Base-by-base conservation (phyloP, 2,329 filamentous ascomycete genomes). In the Calycina herbarum region DNA sequence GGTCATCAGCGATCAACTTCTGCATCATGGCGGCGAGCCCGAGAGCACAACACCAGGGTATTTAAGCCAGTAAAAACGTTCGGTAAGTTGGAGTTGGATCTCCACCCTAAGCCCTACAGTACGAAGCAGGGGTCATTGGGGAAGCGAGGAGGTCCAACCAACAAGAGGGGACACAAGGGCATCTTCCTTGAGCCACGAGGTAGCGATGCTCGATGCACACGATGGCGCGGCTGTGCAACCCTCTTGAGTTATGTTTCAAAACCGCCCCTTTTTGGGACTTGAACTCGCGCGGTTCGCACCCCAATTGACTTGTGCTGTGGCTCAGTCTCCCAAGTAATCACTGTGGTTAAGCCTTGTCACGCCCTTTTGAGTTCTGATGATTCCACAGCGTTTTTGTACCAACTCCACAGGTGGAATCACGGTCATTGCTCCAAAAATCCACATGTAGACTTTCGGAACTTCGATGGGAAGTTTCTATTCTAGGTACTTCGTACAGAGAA, bases 21-120 rank as follows among this genome's bases (percentile, higher is more conserved):
- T 57, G 57, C 51, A 64, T 40, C 59, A 51, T 51, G 56, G 63
- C 66, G 66, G 66, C 56, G 63, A 65, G 66, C 54, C 66, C 66
- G 66, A 65, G 54, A 59, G 17, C 57, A 42, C 54, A 11, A 17
- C 29, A 38, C 38, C 35, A 51, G 45, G 42, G 45, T 24, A 51
- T 24, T 51, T 51, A n/a, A 13, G n/a, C 45, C 45, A 51, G 45
- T 51, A 13, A 51, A 20, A 20, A 48, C n/a, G 61, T 20, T 65
- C 65, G 66, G 59, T 48, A 63, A 63, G 27, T 20, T 57, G 1
- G 15, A 24, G 45, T 57, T 27, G 29, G 57, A 60, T 66, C 57
- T 64, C 56, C 56, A 62, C 65, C 62, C 63, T 67, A 65, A 67
- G 66, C 66, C 66, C 63, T 67, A 65, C 63, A 65, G 29, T 15